A percentile compares a stretch with the other conserved stretches of the same genome.
These are phyloP conservation scores for Cylindrodendrum hubeiense DNA, from an alignment of 2,329 filamentous ascomycete genomes.

Conservation along the genomic window DNA sequence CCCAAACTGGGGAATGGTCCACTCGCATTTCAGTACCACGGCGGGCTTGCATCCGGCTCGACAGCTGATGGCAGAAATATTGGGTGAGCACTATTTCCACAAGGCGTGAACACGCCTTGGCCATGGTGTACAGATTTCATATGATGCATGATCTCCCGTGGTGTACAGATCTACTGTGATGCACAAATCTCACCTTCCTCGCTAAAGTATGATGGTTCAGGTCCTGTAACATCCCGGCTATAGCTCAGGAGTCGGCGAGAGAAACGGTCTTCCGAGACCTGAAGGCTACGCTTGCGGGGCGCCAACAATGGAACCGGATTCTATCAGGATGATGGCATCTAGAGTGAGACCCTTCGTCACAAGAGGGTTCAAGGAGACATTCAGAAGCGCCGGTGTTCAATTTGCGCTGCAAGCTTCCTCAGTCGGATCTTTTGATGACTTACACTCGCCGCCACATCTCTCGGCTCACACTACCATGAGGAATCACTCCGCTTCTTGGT, in stretches of 20 bases:
- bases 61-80: neutral
- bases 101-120: neutral
- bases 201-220: conserved; percentile 17
- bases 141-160: neutral
- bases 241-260: neutral
- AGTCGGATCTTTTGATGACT: neutral
- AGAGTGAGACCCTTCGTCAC: neutral
- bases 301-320: conserved; percentile 1
- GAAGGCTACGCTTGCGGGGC: neutral
- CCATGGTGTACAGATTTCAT: neutral
- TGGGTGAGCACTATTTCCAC: neutral
- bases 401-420: neutral
- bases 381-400: conserved; percentile 27
- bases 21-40: neutral
- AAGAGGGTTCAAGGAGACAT: conserved; percentile 3
- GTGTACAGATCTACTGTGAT: neutral
- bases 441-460: conserved; percentile 7
- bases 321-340: neutral
- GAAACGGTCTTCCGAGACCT: neutral
- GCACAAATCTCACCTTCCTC: neutral
- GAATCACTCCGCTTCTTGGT: neutral
- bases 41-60: neutral
- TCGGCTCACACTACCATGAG: neutral
- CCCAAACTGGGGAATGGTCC: conserved; percentile 1
- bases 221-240: conserved; percentile 24